A percentile compares a stretch with the other conserved stretches of the same genome.
These are phyloP conservation scores for Solanum paucissectum DNA, from an alignment of 257 asterid species.

Conservation along the genomic window DNA sequence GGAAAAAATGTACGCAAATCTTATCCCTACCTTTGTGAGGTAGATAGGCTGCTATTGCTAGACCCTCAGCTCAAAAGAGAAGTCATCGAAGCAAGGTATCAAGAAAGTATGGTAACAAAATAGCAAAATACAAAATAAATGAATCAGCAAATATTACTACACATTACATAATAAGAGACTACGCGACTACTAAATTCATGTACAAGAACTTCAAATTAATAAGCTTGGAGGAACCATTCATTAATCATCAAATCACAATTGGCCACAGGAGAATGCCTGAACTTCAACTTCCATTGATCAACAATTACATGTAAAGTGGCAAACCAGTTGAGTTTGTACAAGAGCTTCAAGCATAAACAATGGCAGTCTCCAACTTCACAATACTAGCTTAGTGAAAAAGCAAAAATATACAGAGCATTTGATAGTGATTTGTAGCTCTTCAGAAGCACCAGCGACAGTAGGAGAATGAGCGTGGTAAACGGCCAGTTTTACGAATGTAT, in stretches of 20 bases:
- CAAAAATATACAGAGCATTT: not conserved
- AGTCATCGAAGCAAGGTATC: not conserved
- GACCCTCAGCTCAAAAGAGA: not conserved
- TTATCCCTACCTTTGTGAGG: not conserved
- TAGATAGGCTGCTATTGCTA: too few species aligned
- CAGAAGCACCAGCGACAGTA: conserved; percentile 22
- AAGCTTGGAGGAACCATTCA: not conserved
- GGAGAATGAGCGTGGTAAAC: conserved; percentile 12
- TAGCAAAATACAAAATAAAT: not conserved
- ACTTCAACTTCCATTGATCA: not conserved
- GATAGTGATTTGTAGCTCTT: not conserved
- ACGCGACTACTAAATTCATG: not conserved
- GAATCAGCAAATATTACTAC: not conserved
- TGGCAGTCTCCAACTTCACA: not conserved
- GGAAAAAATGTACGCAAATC: not conserved
- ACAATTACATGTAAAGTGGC: not conserved
- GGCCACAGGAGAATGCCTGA: not conserved
- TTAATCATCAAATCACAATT: not conserved
- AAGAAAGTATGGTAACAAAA: not conserved
- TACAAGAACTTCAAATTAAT: not conserved
- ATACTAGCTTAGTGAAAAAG: not conserved
- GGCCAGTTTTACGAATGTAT: conserved; percentile 28
- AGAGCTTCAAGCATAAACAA: not conserved
- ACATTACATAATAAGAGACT: not conserved
- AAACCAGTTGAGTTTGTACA: not conserved